Conservation (phyloP, 176 grass and related monocot species). For the Raddia guianensis region DNA sequence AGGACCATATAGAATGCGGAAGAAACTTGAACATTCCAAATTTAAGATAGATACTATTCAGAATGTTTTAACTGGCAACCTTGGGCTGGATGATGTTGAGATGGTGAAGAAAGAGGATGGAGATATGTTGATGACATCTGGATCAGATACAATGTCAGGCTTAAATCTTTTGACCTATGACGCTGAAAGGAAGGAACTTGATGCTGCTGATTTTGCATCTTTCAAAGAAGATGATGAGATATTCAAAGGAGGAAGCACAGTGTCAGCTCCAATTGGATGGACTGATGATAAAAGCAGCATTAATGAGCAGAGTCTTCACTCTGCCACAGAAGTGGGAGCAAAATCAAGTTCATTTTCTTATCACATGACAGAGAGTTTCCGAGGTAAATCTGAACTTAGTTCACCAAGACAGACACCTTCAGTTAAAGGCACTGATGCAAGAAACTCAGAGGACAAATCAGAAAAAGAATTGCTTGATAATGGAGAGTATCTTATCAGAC, state of each 20-base stretch:
- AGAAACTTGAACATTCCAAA: conserved; percentile 90
- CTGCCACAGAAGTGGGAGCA: conserved; percentile 76
- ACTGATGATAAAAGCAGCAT: conserved; percentile 89
- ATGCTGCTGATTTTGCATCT: conserved; percentile 66
- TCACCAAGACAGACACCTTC: conserved; percentile 72
- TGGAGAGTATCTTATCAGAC: conserved; percentile 96
- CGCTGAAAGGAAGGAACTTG: conserved; percentile 55
- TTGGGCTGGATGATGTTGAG: conserved; percentile 60
- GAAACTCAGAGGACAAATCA: conserved; percentile 80
- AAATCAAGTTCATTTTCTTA: conserved; percentile 85
- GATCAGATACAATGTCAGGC: conserved; percentile 72
- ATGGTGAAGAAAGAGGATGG: conserved; percentile 57
- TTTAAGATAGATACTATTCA: conserved; percentile 96
- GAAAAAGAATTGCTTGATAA: conserved; percentile 94
- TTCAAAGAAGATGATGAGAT: conserved; percentile 70
- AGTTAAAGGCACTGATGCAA: conserved; percentile 65
- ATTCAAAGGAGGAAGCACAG: conserved; percentile 64
- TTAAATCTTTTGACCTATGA: conserved; percentile 81
- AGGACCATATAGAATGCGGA: conserved; percentile 98
- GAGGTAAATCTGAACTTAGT: conserved; percentile 72
- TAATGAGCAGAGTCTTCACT: conserved; percentile 94
- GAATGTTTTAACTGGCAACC: conserved; percentile 62
- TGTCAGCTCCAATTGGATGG: conserved; percentile 69
- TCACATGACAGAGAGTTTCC: conserved; percentile 71
- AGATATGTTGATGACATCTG: conserved; percentile 58